Evolutionary conservation across 1,284 basidiomycete species (phyloP).

Genomic region (Heterobasidion occidentale): DNA sequence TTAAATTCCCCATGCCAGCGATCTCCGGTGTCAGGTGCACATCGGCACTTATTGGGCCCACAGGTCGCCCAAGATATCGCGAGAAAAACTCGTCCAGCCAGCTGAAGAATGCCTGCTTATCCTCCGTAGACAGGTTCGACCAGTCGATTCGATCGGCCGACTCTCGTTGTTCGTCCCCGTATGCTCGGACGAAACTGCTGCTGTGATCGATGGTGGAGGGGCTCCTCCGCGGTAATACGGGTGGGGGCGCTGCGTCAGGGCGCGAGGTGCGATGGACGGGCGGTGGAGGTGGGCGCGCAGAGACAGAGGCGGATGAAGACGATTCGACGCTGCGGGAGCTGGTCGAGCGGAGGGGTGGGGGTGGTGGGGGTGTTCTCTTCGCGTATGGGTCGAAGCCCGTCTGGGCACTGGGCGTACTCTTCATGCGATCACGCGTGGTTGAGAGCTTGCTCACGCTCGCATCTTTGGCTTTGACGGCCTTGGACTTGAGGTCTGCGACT

Average conservation of each 20-base stretch:
- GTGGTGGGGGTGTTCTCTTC: conserved; percentile 26
- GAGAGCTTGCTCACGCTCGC: conserved; percentile 41
- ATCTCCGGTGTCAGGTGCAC: not conserved
- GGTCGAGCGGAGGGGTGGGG: conserved; percentile 10
- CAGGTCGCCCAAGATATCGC: conserved; percentile 23
- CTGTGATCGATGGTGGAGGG: not conserved
- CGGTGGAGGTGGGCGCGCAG: not conserved
- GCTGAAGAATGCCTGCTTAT: conserved; percentile 65
- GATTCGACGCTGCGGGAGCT: not conserved
- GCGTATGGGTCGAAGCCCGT: conserved; percentile 55
- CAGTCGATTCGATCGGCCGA: conserved; percentile 44
- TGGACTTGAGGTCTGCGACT: conserved; percentile 54
- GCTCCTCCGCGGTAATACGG: not conserved
- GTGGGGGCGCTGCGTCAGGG: not conserved
- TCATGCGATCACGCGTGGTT: conserved; percentile 47
- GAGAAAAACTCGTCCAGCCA: conserved; percentile 77
- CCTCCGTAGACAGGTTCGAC: conserved; percentile 53
- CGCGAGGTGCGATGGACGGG: not conserved
- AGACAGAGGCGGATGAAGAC: not conserved
- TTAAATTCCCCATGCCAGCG: not conserved
- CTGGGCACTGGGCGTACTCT: conserved; percentile 49
- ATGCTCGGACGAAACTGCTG: not conserved
- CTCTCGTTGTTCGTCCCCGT: not conserved
- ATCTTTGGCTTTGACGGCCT: conserved; percentile 52
- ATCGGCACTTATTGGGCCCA: conserved; percentile 4